Evolutionary conservation across 352 stramenopile genomes (phyloP).

Genomic region (Poterioochromonas sp.): DNA sequence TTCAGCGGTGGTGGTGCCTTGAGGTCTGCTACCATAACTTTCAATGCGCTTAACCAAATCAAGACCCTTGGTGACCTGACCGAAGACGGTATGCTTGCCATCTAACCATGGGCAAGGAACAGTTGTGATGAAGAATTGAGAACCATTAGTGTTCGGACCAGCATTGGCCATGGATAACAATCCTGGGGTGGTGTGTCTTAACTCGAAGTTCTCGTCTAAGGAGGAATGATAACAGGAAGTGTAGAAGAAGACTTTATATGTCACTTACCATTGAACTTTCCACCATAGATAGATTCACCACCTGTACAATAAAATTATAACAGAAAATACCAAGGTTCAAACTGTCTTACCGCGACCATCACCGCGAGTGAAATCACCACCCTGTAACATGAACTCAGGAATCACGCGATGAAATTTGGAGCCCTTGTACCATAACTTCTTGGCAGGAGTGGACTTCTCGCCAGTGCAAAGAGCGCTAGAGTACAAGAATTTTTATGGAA

Average conservation of each 20-base stretch:
- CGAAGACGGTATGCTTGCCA: slow-evolving; percentile 97
- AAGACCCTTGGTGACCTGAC: slow-evolving; percentile 79
- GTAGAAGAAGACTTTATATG: too few species aligned
- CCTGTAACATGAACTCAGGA: slow-evolving; percentile 61
- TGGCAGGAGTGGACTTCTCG: slow-evolving; percentile 78
- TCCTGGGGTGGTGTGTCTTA: slow-evolving; percentile 84
- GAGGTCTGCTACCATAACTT: slow-evolving; percentile 61
- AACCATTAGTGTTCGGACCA: slow-evolving; percentile 58
- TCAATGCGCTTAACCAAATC: slow-evolving; percentile 86
- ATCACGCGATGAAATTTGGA: slow-evolving; percentile 92
- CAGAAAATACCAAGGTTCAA: not conserved
- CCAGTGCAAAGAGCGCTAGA: slow-evolving; percentile 92
- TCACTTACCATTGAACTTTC: too few species aligned
- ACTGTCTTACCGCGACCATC: slow-evolving; percentile 36
- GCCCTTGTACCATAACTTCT: slow-evolving; percentile 92
- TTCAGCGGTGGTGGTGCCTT: slow-evolving; percentile 75
- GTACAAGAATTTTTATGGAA: slow-evolving; percentile 93
- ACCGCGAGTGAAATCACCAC: slow-evolving; percentile 35
- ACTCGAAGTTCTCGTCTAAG: slow-evolving; percentile 88
- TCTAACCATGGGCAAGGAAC: slow-evolving; percentile 87
- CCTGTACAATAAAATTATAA: slow-evolving; percentile 47
- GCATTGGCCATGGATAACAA: slow-evolving; percentile 89
- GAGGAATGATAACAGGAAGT: too few species aligned
- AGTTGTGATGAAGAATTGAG: slow-evolving; percentile 94
- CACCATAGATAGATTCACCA: slow-evolving; percentile 53